These are phyloP conservation scores for Cladosporium velox DNA, from an alignment of 2,329 filamentous ascomycete genomes.

Conservation along the genomic window DNA sequence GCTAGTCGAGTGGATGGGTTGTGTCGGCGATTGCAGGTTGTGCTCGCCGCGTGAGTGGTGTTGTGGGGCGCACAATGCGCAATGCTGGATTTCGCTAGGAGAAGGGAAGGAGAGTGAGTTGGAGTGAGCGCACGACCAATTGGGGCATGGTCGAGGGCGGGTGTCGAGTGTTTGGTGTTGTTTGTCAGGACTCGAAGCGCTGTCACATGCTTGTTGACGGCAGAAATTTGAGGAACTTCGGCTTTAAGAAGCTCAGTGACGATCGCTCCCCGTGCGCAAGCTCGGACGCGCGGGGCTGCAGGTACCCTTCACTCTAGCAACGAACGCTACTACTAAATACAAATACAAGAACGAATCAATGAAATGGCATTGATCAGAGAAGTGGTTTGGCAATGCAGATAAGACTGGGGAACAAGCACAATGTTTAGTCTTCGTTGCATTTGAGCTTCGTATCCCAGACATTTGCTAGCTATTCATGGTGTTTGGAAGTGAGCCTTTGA, in stretches of 20 bases:
- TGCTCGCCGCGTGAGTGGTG: neutral
- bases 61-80: neutral
- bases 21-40: neutral
- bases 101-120: neutral
- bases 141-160: conserved; percentile 10
- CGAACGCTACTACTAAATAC: neutral
- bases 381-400: too few species aligned
- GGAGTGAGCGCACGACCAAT: conserved; percentile 1
- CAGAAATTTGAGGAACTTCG: conserved; percentile 13
- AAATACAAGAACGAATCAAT: neutral
- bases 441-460: too few species aligned
- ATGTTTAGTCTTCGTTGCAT: too few species aligned
- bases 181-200: neutral
- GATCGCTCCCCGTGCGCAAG: neutral
- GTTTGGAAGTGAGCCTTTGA: neutral
- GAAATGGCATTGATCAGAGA: too few species aligned
- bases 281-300: neutral
- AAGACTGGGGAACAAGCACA: too few species aligned
- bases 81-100: neutral
- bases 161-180: neutral
- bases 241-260: neutral
- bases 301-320: too few species aligned
- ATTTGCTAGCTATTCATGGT: neutral
- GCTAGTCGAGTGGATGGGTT: neutral
- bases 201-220: conserved; percentile 18